These are phyloP conservation scores for Alternaria ethzedia DNA, from an alignment of 2,329 filamentous ascomycete genomes.

Conservation along the genomic window DNA sequence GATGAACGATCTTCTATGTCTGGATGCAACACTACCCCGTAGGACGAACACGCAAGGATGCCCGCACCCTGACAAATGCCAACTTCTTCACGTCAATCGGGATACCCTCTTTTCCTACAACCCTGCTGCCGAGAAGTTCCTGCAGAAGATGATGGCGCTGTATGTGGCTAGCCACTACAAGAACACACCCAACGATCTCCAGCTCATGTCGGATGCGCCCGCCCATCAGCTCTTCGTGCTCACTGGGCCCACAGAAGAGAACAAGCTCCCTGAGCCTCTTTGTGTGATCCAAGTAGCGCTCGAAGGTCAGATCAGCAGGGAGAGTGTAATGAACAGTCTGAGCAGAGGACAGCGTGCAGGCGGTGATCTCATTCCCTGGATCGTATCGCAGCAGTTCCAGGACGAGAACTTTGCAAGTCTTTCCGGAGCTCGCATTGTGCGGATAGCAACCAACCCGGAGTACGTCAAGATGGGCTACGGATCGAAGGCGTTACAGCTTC, in stretches of 20 bases:
- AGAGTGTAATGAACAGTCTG: constrained; percentile 88
- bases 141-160: constrained; percentile 97
- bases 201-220: constrained; percentile 96
- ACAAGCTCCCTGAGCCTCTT: constrained; percentile 86
- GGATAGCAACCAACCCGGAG: constrained; percentile 95
- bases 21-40: constrained; percentile 87
- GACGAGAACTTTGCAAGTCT: constrained; percentile 95
- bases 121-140: constrained; percentile 92
- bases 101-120: constrained; percentile 99
- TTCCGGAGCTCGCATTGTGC: constrained; percentile 88
- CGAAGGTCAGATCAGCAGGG: constrained; percentile 91
- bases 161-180: constrained; percentile 99
- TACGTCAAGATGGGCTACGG: constrained; percentile 94
- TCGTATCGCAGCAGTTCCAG: constrained; percentile 97
- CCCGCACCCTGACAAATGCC: constrained; percentile 88
- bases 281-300: constrained; percentile 94
- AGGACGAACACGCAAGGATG: constrained; percentile 76
- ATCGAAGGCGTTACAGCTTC: constrained; percentile 81
- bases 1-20: constrained; percentile 91
- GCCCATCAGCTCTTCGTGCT: constrained; percentile 96
- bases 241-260: constrained; percentile 80
- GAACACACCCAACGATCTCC: constrained; percentile 96
- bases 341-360: constrained; percentile 87
- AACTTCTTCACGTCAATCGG: constrained; percentile 91
- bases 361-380: constrained; percentile 95